phyloP scores from a whole-genome alignment of 495 filamentous ascomycete species.

The Aspergillus bertholletiae region DNA sequence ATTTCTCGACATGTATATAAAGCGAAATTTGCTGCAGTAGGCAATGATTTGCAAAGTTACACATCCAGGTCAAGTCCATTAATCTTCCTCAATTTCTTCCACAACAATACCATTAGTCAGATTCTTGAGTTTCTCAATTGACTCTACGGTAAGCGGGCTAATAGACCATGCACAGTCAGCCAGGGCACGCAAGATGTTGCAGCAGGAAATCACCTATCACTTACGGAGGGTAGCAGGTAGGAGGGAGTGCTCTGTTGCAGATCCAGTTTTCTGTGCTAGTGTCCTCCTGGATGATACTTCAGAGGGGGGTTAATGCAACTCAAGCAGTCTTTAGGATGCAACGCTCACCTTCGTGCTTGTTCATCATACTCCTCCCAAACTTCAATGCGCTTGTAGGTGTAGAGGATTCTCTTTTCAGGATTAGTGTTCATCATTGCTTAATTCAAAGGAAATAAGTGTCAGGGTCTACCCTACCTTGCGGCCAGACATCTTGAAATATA shows the following conservation, averaged over 20 bases:
- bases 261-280: not conserved
- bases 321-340: not conserved
- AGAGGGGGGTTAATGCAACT: not conserved
- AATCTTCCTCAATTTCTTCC: not conserved
- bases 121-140: slow-evolving; percentile 2
- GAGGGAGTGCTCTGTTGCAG: slow-evolving; percentile 1
- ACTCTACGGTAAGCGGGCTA: not conserved
- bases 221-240: slow-evolving; percentile 8
- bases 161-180: not conserved
- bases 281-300: slow-evolving; percentile 2
- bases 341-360: not conserved
- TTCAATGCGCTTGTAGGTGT: slow-evolving; percentile 1
- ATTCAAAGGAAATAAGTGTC: not conserved
- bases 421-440: not conserved
- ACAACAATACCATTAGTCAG: not conserved
- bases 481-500: not conserved
- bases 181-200: not conserved
- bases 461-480: not conserved
- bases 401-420: not conserved
- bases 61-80: not conserved
- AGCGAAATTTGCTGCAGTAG: too few species aligned
- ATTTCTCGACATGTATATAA: too few species aligned
- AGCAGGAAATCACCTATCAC: not conserved
- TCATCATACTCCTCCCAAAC: not conserved
- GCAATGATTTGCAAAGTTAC: too few species aligned